These are phyloP conservation scores for Russula abietina DNA, from an alignment of 768 basidiomycete species.

Conservation along the genomic window DNA sequence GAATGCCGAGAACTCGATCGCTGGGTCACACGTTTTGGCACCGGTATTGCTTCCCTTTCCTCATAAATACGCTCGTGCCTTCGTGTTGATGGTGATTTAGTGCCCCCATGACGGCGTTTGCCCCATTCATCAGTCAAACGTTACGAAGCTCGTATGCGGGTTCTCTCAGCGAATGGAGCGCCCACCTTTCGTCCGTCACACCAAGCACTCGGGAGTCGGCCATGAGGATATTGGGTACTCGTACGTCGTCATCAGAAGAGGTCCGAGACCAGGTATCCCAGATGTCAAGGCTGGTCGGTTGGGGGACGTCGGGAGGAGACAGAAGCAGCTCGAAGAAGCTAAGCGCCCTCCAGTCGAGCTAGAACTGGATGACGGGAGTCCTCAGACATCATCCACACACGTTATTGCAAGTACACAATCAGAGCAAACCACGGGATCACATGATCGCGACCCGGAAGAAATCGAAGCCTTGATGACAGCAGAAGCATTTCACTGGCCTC, in stretches of 20 bases:
- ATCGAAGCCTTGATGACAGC: slow-evolving; percentile 52
- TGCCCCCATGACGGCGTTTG: slow-evolving; percentile 89
- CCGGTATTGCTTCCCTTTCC: slow-evolving; percentile 50
- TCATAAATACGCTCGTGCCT: slow-evolving; percentile 1
- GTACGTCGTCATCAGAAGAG: slow-evolving; percentile 83
- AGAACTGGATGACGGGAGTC: slow-evolving; percentile 24
- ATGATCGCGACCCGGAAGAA: slow-evolving; percentile 30
- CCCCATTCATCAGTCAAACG: slow-evolving; percentile 61
- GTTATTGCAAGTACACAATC: background rate
- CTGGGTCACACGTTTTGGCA: slow-evolving; percentile 79
- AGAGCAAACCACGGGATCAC: slow-evolving; percentile 1
- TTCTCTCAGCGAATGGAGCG: slow-evolving; percentile 86
- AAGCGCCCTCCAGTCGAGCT: slow-evolving; percentile 24
- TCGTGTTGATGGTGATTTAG: slow-evolving; percentile 35
- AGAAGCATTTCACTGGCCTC: slow-evolving; percentile 85
- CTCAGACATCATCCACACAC: background rate
- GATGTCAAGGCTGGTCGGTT: slow-evolving; percentile 43
- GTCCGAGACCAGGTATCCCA: slow-evolving; percentile 49
- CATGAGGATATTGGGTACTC: slow-evolving; percentile 87
- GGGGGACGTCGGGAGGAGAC: slow-evolving; percentile 48
- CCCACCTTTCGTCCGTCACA: slow-evolving; percentile 76
- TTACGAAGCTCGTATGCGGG: slow-evolving; percentile 57
- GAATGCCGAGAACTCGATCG: slow-evolving; percentile 35
- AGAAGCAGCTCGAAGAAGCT: slow-evolving; percentile 33
- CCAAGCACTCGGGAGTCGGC: slow-evolving; percentile 79